These are phyloP conservation scores for Golubevia sp. DNA, from an alignment of 1,284 basidiomycete species.

Conservation along the genomic window DNA sequence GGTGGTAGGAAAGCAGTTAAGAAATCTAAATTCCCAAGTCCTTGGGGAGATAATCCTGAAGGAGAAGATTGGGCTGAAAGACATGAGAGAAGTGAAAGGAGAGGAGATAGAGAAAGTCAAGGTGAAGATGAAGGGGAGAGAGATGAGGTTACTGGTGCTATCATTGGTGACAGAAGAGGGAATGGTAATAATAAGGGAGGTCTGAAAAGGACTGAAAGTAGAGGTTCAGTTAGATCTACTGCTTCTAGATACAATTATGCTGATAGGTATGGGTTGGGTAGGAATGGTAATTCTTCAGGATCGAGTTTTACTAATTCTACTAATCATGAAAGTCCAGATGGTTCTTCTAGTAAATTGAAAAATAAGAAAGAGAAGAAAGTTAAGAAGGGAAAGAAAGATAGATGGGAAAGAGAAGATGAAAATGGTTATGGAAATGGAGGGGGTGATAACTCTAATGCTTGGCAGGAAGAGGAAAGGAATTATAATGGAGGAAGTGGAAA, in stretches of 20 bases:
- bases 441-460: too few species aligned
- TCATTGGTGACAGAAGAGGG: slow-evolving; percentile 19
- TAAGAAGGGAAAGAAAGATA: too few species aligned
- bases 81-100: background rate
- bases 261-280: too few species aligned
- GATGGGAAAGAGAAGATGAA: too few species aligned
- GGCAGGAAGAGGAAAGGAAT: too few species aligned
- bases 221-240: background rate
- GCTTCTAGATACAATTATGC: background rate
- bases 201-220: background rate
- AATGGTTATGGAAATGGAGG: too few species aligned
- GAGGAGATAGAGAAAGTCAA: slow-evolving; percentile 4
- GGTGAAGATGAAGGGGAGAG: slow-evolving; percentile 25
- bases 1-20: slow-evolving; percentile 5
- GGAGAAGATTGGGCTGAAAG: slow-evolving; percentile 17
- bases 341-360: too few species aligned
- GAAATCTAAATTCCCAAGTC: slow-evolving; percentile 15
- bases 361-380: too few species aligned
- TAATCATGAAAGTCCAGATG: too few species aligned
- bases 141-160: slow-evolving; percentile 31
- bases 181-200: background rate
- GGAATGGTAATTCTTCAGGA: too few species aligned
- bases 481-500: too few species aligned
- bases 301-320: too few species aligned
- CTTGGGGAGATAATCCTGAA: slow-evolving; percentile 38